Base-by-base conservation (phyloP, 2,329 filamentous ascomycete genomes). In the Juglanconis oblonga region DNA sequence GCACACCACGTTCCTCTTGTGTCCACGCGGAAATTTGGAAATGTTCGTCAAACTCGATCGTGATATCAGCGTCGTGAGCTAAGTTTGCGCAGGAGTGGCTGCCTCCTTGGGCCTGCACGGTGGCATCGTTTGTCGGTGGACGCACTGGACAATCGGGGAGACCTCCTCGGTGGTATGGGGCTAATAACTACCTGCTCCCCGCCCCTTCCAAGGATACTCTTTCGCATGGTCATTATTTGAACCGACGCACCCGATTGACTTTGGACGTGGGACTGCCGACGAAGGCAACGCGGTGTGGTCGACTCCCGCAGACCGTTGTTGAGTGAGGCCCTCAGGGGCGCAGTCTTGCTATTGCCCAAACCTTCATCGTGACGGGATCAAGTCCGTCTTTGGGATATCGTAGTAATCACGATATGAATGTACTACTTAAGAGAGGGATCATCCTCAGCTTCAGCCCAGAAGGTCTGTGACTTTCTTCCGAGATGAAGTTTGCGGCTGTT, bases 11-110 rank as follows among this genome's bases (percentile, higher is more conserved):
- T 81, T 83, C 5, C 79, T 84, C 5, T 64, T 65, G 3, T 73
- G 62, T 87, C 75, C 74, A 87, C 82, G n/a, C 69, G 71, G 65
- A 87, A 83, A 29, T 76, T 64, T 57, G 83, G 74, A 33, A 87
- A 73, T 50, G 82, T 78, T n/a, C n/a, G n/a, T n/a, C n/a, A n/a
- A n/a, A 68, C 64, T 87, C 84, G 62, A 87, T 76, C 55, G 81
- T 77, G 7, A 87, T 71, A 5, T 72, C 76, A 24, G 81, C 81
- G 57, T 81, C 51, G 5, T 47, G 24, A 14, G 70, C 71, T 59
- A 68, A 71, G 60, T 73, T 74, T 38, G 76, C 85, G 63, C 86
- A 89, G 0, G 84, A 87, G 66, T 89, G 86, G 0, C 86, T 86
- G 4, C 86, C 83, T 29, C 86, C 81, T 68, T 87, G 85, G 0